Conservation (phyloP, 1,284 basidiomycete species). For the Sporisorium scitamineum region DNA sequence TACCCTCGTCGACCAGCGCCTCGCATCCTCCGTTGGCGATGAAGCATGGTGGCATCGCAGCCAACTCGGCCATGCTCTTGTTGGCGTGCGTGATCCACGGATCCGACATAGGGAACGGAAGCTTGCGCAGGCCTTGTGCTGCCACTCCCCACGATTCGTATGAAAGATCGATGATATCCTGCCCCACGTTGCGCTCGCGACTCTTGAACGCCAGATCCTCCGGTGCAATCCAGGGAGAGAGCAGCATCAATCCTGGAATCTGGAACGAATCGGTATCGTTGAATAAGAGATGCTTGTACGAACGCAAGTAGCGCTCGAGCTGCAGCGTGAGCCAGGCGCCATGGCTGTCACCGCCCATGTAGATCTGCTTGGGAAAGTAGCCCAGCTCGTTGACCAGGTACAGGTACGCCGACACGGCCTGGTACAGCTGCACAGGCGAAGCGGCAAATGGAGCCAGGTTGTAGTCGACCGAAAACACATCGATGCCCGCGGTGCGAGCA, state of each 20-base stretch:
- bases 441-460: slow-evolving; percentile 61
- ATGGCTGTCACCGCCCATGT: slow-evolving; percentile 64
- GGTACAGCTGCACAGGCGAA: slow-evolving; percentile 60
- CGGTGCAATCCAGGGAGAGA: slow-evolving; percentile 57
- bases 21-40: slow-evolving; percentile 49
- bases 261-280: slow-evolving; percentile 25
- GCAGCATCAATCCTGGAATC: slow-evolving; percentile 52
- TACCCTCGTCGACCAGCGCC: slow-evolving; percentile 49
- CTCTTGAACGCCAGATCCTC: slow-evolving; percentile 47
- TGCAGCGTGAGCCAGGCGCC: slow-evolving; percentile 59
- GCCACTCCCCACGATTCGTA: slow-evolving; percentile 61
- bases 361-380: slow-evolving; percentile 63
- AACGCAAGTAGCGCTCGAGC: slow-evolving; percentile 63
- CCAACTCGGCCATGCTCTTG: slow-evolving; percentile 35
- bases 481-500: slow-evolving; percentile 49
- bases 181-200: slow-evolving; percentile 41
- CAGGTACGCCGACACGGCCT: slow-evolving; percentile 59
- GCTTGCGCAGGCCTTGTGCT: slow-evolving; percentile 32
- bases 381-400: slow-evolving; percentile 59
- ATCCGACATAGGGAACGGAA: slow-evolving; percentile 36
- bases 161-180: slow-evolving; percentile 53
- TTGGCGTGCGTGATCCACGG: slow-evolving; percentile 51
- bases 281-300: slow-evolving; percentile 48
- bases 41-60: slow-evolving; percentile 41
- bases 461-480: slow-evolving; percentile 67